Conservation (phyloP, 805 yeast genomes). For the Zygosaccharomyces siamensis region DNA sequence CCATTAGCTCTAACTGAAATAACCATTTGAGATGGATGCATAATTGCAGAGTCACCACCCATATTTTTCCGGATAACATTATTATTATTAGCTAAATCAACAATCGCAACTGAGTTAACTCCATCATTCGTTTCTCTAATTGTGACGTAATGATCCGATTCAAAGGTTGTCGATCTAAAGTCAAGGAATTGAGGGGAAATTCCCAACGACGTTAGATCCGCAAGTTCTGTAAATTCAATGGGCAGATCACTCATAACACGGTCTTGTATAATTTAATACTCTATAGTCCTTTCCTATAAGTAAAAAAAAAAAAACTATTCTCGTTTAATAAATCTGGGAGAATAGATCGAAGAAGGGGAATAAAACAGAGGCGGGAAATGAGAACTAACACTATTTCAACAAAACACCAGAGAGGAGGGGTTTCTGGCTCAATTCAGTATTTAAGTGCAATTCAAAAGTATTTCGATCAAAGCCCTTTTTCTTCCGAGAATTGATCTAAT, state of each 20-base stretch:
- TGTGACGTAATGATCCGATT: conserved; percentile 87
- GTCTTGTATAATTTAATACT: not conserved
- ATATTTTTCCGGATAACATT: conserved; percentile 83
- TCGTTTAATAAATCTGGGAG: too few species aligned
- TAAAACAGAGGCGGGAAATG: not conserved
- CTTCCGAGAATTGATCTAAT: not conserved
- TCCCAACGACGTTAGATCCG: conserved; percentile 81
- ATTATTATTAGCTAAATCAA: conserved; percentile 76
- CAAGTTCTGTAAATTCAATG: conserved; percentile 92
- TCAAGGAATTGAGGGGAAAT: conserved; percentile 81
- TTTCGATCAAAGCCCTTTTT: not conserved
- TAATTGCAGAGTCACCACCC: conserved; percentile 96
- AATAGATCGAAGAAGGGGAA: not conserved
- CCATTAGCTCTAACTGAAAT: conserved; percentile 95
- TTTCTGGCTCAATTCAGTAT: not conserved
- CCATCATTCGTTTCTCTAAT: conserved; percentile 57
- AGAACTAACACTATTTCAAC: not conserved
- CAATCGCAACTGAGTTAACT: conserved; percentile 89
- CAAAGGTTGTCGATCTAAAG: conserved; percentile 90
- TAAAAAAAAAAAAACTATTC: not conserved
- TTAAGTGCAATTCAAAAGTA: not conserved
- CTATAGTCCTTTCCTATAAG: not conserved
- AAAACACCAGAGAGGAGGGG: not conserved
- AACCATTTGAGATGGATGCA: conserved; percentile 87
- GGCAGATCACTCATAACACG: conserved; percentile 65